A percentile compares a stretch with the other conserved stretches of the same genome.
phyloP scores from a whole-genome alignment of 805 yeast species.

The Saccharomycopsis fibuligera region DNA sequence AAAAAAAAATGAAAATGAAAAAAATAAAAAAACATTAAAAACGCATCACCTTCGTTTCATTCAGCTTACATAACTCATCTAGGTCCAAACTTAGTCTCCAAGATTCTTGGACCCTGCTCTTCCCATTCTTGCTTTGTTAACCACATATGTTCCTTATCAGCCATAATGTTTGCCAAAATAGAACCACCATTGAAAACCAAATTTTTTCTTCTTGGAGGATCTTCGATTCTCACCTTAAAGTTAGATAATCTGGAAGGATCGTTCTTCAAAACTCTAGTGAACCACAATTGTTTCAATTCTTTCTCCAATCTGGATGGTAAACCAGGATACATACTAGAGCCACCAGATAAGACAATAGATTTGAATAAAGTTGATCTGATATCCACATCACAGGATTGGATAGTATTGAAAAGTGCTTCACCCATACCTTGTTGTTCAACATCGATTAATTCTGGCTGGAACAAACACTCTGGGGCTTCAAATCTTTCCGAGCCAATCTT shows the following conservation, averaged over 20 bases:
- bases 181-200: constrained; percentile 99
- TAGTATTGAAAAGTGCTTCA: constrained; percentile 83
- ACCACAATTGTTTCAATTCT: constrained; percentile 95
- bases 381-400: constrained; percentile 93
- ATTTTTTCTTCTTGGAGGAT: constrained; percentile 97
- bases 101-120: constrained; percentile 84
- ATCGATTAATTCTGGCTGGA: constrained; percentile 93
- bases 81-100: constrained; percentile 83
- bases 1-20: no score
- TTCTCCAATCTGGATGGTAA: constrained; percentile 92
- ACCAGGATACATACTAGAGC: constrained; percentile 98
- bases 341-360: constrained; percentile 94
- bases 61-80: no score
- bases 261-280: constrained; percentile 76
- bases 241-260: constrained; percentile 83
- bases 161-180: constrained; percentile 95
- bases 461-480: constrained; percentile 94
- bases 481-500: constrained; percentile 93
- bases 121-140: constrained; percentile 94
- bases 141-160: constrained; percentile 99
- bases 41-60: no score
- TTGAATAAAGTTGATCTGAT: constrained; percentile 81
- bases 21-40: no score
- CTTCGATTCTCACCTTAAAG: constrained; percentile 94
- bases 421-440: constrained; percentile 97